Percentiles rank a stretch among this genome's conserved stretches.
phyloP scores from a whole-genome alignment of 2,329 filamentous ascomycete genomes.

The Phoma herbarum region DNA sequence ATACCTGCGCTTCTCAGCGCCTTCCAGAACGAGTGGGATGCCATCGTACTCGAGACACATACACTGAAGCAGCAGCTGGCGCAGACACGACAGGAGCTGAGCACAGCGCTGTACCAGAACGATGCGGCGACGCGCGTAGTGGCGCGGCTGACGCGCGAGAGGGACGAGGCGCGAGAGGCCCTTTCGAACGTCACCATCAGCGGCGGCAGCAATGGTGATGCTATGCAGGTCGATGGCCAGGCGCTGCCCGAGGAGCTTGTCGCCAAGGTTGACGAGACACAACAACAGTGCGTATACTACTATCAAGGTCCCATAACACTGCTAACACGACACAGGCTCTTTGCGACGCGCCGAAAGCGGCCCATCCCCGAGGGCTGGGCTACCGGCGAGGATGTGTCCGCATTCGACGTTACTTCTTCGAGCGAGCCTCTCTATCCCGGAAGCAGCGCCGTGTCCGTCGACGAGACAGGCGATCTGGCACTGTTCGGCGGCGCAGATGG shows the following conservation, averaged over 20 bases:
- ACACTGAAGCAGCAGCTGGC: slow-evolving; percentile 88
- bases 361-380: slow-evolving; percentile 86
- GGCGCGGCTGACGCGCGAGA: slow-evolving; percentile 85
- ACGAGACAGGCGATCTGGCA: slow-evolving; percentile 70
- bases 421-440: slow-evolving; percentile 69
- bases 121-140: slow-evolving; percentile 97
- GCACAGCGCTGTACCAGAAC: slow-evolving; percentile 93
- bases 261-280: slow-evolving; percentile 79
- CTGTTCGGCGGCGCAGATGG: slow-evolving; percentile 80
- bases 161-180: slow-evolving; percentile 90
- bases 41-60: slow-evolving; percentile 88
- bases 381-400: slow-evolving; percentile 73
- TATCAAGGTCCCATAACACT: background rate
- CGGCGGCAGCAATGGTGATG: slow-evolving; percentile 70
- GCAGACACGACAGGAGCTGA: slow-evolving; percentile 91
- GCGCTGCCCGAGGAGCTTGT: slow-evolving; percentile 76
- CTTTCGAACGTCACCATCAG: slow-evolving; percentile 84
- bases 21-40: slow-evolving; percentile 99
- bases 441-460: slow-evolving; percentile 64
- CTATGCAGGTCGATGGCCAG: slow-evolving; percentile 90
- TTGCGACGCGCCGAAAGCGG: slow-evolving; percentile 88
- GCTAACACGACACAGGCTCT: slow-evolving; percentile 68
- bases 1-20: slow-evolving; percentile 92
- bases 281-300: slow-evolving; percentile 71
- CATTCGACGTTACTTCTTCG: slow-evolving; percentile 63